Percentiles rank a stretch among this genome's conserved stretches.
Conservation (phyloP, 495 filamentous ascomycete genomes). For the Pseudomonodictys pantanalensis region DNA sequence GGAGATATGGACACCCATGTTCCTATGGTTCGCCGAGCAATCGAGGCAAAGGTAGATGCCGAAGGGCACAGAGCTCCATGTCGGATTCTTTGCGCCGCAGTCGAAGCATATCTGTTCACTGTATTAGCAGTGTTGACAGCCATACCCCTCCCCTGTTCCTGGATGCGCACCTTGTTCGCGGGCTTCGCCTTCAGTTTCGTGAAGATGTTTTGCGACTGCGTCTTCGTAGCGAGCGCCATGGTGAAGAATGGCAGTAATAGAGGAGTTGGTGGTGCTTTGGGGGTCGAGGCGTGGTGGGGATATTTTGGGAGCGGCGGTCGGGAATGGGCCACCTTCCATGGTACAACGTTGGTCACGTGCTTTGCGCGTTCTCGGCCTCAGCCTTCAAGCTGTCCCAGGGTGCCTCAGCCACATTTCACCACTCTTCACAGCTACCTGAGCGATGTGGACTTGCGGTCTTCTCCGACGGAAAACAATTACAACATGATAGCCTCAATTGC, state of each 20-base stretch:
- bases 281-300: slow-evolving; percentile 16
- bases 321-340: too few species aligned
- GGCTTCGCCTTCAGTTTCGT: slow-evolving; percentile 92
- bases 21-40: slow-evolving; percentile 64
- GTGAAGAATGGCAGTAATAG: slow-evolving; percentile 5
- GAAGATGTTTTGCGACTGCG: slow-evolving; percentile 94
- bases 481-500: too few species aligned
- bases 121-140: slow-evolving; percentile 7
- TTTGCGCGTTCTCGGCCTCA: too few species aligned
- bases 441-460: too few species aligned
- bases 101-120: slow-evolving; percentile 75
- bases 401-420: too few species aligned
- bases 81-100: slow-evolving; percentile 93
- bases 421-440: too few species aligned
- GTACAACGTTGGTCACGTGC: too few species aligned
- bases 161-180: slow-evolving; percentile 78
- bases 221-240: slow-evolving; percentile 82
- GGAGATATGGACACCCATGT: slow-evolving; percentile 65
- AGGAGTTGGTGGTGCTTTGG: not conserved
- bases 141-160: not conserved
- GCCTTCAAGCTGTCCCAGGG: too few species aligned
- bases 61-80: slow-evolving; percentile 95
- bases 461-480: too few species aligned
- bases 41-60: slow-evolving; percentile 98
- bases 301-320: slow-evolving; percentile 16